Evolutionary conservation across 2,329 filamentous ascomycete genomes (phyloP).

Genomic region (Botrytis elliptica): DNA sequence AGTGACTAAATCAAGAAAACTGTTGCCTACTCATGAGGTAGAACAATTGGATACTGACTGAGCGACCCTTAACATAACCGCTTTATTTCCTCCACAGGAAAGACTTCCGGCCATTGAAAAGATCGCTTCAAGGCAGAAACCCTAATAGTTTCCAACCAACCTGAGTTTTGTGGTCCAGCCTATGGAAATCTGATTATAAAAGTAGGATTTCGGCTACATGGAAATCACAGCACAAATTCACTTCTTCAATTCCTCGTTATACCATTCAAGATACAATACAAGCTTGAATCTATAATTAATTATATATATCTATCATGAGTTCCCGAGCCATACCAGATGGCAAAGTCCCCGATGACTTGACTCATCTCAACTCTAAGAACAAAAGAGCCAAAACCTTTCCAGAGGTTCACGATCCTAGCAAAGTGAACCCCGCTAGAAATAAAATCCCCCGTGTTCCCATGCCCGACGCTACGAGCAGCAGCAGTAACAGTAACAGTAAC

Average conservation of each 20-base stretch:
- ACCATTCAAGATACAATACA: neutral
- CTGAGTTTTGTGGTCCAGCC: neutral
- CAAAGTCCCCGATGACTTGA: neutral
- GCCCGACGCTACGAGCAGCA: neutral
- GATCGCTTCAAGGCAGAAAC: neutral
- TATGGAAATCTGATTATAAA: neutral
- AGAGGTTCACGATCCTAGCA: accelerated
- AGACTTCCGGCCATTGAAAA: neutral
- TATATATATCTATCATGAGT: neutral
- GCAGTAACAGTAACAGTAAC: no score
- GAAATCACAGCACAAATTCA: neutral
- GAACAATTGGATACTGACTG: neutral
- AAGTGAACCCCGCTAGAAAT: neutral
- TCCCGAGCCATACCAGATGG: neutral
- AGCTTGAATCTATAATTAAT: neutral
- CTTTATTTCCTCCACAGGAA: neutral
- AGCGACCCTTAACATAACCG: neutral
- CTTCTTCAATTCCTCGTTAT: neutral
- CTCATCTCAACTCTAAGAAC: neutral
- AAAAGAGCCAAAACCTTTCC: neutral
- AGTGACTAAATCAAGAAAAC: neutral
- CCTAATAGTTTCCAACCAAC: neutral
- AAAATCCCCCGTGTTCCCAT: neutral
- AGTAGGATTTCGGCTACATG: neutral
- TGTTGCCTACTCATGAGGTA: neutral